Conservation (phyloP, 2,329 filamentous ascomycete genomes). For the Clonostachys rhizophaga region DNA sequence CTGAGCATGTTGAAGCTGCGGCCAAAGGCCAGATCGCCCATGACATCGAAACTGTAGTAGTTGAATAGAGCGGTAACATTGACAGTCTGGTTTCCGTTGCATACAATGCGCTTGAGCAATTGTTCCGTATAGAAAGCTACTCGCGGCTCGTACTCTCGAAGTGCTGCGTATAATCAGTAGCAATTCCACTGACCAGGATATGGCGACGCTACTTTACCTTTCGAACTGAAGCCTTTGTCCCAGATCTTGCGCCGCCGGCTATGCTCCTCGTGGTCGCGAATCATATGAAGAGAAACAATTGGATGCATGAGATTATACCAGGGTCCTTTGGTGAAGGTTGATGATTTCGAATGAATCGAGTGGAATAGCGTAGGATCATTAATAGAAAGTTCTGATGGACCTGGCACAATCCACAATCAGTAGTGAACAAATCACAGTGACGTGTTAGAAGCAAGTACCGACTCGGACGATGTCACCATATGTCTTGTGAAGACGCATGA, state of each 20-base stretch:
- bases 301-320: background rate
- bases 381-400: too few species aligned
- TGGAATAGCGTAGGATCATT: too few species aligned
- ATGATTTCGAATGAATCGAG: background rate
- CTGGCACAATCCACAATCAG: too few species aligned
- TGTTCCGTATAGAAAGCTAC: background rate
- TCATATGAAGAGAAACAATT: background rate
- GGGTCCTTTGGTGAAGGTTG: background rate
- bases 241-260: background rate
- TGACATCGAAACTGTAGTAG: background rate
- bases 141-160: background rate
- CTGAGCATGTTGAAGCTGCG: background rate
- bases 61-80: background rate
- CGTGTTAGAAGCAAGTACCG: constrained; percentile 6
- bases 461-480: constrained; percentile 20
- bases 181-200: background rate
- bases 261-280: background rate
- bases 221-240: background rate
- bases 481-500: constrained; percentile 14
- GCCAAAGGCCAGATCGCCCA: background rate
- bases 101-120: background rate
- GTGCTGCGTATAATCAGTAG: background rate
- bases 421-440: too few species aligned
- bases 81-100: background rate
- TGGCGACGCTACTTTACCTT: background rate